Evolutionary conservation across 352 stramenopile genomes (phyloP).

Genomic region (Pythium brassicae): DNA sequence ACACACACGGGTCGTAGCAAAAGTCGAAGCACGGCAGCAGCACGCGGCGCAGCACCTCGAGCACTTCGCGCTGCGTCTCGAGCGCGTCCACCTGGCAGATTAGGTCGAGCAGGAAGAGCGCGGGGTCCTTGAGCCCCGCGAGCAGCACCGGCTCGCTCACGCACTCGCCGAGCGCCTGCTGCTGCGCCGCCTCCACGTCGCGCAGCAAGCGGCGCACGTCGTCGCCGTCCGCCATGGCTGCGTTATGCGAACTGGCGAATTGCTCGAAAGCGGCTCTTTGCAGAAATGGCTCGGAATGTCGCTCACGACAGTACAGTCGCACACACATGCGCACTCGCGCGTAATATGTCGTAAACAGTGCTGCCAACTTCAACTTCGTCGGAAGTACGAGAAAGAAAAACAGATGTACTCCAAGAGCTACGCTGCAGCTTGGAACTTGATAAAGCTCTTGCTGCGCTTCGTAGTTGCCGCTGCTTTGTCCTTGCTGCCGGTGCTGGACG

Average conservation of each 20-base stretch:
- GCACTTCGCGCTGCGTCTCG: constrained; percentile 23
- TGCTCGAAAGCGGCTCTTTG: background rate
- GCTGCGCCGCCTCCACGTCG: constrained; percentile 35
- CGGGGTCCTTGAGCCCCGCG: constrained; percentile 31
- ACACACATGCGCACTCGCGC: background rate
- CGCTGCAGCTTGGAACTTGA: constrained; percentile 7
- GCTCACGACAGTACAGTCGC: background rate
- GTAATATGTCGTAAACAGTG: background rate
- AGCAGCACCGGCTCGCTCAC: constrained; percentile 20
- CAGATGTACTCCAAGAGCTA: background rate
- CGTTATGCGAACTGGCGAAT: too few species aligned
- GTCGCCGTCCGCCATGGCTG: background rate
- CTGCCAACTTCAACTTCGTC: constrained; percentile 4
- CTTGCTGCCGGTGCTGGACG: constrained; percentile 3
- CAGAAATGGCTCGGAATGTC: background rate
- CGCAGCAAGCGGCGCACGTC: constrained; percentile 30
- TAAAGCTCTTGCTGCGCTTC: constrained; percentile 1
- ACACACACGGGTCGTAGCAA: constrained; percentile 34
- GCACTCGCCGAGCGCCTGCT: constrained; percentile 24
- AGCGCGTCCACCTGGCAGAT: constrained; percentile 26
- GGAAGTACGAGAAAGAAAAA: background rate
- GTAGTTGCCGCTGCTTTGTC: background rate
- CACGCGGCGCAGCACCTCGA: constrained; percentile 34
- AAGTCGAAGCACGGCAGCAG: constrained; percentile 31
- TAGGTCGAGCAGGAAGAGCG: constrained; percentile 46